Base-by-base conservation (phyloP, 1,284 basidiomycete genomes). In the Heterobasidion occidentale region DNA sequence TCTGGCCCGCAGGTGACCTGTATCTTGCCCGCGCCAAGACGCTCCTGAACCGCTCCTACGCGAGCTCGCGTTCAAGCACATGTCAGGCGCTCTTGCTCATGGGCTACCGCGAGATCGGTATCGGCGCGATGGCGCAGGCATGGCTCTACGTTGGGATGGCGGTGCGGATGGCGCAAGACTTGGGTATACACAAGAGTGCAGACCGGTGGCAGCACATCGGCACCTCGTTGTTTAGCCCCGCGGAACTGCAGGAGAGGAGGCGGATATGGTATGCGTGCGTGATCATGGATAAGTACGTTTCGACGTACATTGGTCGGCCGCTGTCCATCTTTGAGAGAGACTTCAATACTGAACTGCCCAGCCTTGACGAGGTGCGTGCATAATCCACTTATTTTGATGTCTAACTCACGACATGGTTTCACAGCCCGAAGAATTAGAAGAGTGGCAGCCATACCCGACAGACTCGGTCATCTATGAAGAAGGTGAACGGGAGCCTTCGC, bases 51-150 rank as follows among this genome's bases (percentile, higher is more conserved):
- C 72, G 72, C 54, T 77, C 80, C 3, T 90, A 89, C 62, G 80
- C 86, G 1, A 78, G 78, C 17, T 84, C 71, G 74, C 71, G 82
- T 14, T 77, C 88, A 9, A 79, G 82, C 20, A 91, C 87, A 0
- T 85, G 84, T 54, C 90, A 92, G 66, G 84, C 90, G 7, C 71
- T 94, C 27, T 74, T 94, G 5, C 75, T 94, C 27, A 78, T 93
- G 70, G 86, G 86, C 8, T 92, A 89, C 67, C 78, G 91, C 17
- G 90, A 94, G 70, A 80, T 92, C 36, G 91, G 91, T 1, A 88
- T 92, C 57, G 92, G 92, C 27, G 87, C 88, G 14, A 94, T 92
- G 92, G 85, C 87, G 9, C 83, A 88, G 69, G 86, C 89, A 36
- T 94, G 92, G 92, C 77, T 84, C 15, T 91, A 86, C 65, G 78